Conservation (phyloP, 371 early-diverging fungal genomes). For the Lichtheimia ramosa region DNA sequence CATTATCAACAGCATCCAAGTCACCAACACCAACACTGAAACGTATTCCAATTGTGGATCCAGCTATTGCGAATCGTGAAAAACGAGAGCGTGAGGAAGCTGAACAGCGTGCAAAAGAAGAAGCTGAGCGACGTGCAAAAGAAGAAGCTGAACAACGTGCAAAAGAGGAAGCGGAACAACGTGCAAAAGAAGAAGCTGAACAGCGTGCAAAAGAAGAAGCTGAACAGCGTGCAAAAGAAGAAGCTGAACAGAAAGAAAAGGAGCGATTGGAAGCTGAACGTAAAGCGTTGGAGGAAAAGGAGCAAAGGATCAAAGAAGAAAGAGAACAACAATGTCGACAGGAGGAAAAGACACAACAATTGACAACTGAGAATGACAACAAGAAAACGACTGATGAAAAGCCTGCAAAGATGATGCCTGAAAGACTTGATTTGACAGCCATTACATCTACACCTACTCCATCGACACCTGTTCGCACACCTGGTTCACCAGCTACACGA, state of each 20-base stretch:
- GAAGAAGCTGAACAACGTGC: constrained; percentile 21
- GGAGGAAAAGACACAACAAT: too few species aligned
- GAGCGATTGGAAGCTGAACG: too few species aligned
- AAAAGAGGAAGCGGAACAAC: constrained; percentile 24
- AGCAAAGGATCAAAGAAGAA: too few species aligned
- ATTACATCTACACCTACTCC: constrained; percentile 3
- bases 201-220: constrained; percentile 28
- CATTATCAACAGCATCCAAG: too few species aligned
- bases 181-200: constrained; percentile 34
- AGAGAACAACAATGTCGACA: too few species aligned
- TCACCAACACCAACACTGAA: too few species aligned
- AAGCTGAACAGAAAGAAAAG: constrained; percentile 28
- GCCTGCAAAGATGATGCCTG: constrained; percentile 12
- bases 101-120: constrained; percentile 38
- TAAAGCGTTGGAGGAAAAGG: too few species aligned
- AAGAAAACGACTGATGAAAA: constrained; percentile 25
- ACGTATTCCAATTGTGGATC: constrained; percentile 39
- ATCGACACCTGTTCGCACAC: constrained; percentile 17
- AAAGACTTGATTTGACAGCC: constrained; percentile 31
- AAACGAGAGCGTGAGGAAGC: constrained; percentile 42
- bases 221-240: constrained; percentile 19
- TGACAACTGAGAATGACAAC: too few species aligned
- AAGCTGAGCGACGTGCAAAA: constrained; percentile 34
- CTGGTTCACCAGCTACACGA: constrained; percentile 31
- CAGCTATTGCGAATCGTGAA: constrained; percentile 46